phyloP scores from a whole-genome alignment of 495 filamentous ascomycete genomes.

The Penicillium cosmopolitanum region DNA sequence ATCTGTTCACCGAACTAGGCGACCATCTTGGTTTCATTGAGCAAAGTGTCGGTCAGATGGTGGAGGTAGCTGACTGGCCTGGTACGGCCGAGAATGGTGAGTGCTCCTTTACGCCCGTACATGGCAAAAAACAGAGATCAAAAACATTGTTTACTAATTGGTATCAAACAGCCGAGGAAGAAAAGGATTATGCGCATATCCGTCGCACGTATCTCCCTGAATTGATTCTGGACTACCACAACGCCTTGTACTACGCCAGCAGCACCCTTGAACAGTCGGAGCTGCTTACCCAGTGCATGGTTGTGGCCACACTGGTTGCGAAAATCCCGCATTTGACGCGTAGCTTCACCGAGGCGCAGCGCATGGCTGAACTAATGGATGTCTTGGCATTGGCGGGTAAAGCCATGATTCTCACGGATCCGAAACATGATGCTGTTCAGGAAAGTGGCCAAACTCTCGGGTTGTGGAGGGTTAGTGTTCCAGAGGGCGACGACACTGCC shows the following conservation, averaged over 20 bases:
- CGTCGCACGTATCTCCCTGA: constrained; percentile 79
- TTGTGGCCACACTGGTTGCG: constrained; percentile 68
- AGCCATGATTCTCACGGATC: constrained; percentile 63
- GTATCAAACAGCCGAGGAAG: constrained; percentile 40
- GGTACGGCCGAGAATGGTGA: constrained; percentile 39
- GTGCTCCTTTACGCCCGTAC: constrained; percentile 14
- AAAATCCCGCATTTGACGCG: constrained; percentile 64
- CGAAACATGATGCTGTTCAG: constrained; percentile 36
- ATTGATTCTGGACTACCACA: constrained; percentile 77
- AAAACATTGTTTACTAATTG: constrained; percentile 11
- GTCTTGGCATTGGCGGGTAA: constrained; percentile 73
- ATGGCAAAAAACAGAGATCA: neutral
- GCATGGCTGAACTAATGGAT: constrained; percentile 80
- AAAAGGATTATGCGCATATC: constrained; percentile 54
- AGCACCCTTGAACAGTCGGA: constrained; percentile 62
- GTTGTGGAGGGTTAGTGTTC: constrained; percentile 49
- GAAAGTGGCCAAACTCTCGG: constrained; percentile 47
- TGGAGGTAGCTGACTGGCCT: constrained; percentile 44
- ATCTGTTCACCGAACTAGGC: constrained; percentile 36
- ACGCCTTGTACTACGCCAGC: constrained; percentile 70
- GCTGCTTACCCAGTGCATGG: constrained; percentile 74
- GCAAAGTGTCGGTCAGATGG: constrained; percentile 37
- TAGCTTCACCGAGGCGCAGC: constrained; percentile 63
- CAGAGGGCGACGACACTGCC: constrained; percentile 34
- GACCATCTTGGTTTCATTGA: constrained; percentile 39